Base-by-base conservation (phyloP, 1,139 yeast species). In the Yamadazyma spencermartinsiae region DNA sequence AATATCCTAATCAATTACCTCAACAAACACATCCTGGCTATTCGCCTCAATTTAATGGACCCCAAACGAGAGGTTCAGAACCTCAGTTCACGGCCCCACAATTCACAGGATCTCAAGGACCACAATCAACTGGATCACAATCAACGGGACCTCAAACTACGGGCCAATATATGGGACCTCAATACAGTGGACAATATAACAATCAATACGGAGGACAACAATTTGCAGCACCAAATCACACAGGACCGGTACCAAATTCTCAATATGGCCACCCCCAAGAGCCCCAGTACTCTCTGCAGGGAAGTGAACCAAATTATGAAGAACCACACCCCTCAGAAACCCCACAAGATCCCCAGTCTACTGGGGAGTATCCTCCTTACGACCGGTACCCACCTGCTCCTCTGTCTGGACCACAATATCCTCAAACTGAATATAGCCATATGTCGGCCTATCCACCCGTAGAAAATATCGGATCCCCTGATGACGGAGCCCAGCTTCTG, bases 371-470 rank as follows among this genome's bases (percentile, higher is more conserved):
- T 13, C 29, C 29, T 9, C 21, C 21, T 7, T 19, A 19, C 21
- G 21, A 19, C 35, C 27, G n/a, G 31, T 33, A 14, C 19, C 35
- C 45, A 28, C 10, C 5, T 24, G 12, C 8, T 28, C 31, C 31
- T 14, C 29, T 12, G 10, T 28, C 31, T 16, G 9, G 10, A 6
- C 19, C 19, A 13, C 8, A 6, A n/a, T 28, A 15, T 28, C 20
- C 19, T 9, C 38, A 37, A 7, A 11, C 15, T 6, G 36, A 33
- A 20, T 42, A 33, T 30, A 40, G 41, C 27, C 39, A 37, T 26
- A 38, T 44, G 29, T 12, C 41, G 4, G 39, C 44, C 2, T 44
- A 44, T 23, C 48, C 48, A 11, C 46, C 48, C 13, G 30, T 42
- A n/a, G 39, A 30, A 13, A 34, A 34, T 12, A 16, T 34, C 3